phyloP scores from a whole-genome alignment of 1,139 yeast species.

The Magnusiomyces suaveolens region DNA sequence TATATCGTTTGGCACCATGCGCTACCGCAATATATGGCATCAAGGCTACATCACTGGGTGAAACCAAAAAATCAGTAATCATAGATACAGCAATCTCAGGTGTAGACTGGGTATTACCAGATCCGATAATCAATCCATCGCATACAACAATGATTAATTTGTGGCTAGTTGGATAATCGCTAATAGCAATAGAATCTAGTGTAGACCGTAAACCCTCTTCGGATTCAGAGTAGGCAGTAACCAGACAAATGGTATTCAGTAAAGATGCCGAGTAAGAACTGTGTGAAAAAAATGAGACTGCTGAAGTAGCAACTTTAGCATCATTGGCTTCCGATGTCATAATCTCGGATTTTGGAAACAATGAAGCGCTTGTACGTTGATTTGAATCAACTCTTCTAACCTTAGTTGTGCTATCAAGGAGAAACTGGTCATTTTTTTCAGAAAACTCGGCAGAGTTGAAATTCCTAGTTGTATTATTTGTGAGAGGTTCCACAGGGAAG shows the following conservation, averaged over 20 bases:
- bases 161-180: slow-evolving; percentile 26
- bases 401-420: background rate
- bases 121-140: slow-evolving; percentile 29
- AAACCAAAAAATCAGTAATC: slow-evolving; percentile 51
- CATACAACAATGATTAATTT: slow-evolving; percentile 29
- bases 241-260: slow-evolving; percentile 37
- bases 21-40: slow-evolving; percentile 29
- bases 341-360: background rate
- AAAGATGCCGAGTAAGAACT: background rate
- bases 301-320: background rate
- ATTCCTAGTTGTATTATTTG: background rate
- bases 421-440: background rate
- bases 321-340: background rate
- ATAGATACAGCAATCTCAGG: slow-evolving; percentile 29
- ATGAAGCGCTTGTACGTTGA: background rate
- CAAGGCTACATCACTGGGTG: slow-evolving; percentile 22
- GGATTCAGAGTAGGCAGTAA: slow-evolving; percentile 31
- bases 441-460: background rate
- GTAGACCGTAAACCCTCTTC: slow-evolving; percentile 27
- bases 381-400: background rate
- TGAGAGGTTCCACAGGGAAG: background rate
- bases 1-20: slow-evolving; percentile 26
- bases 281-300: slow-evolving; percentile 2
- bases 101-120: slow-evolving; percentile 25
- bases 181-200: slow-evolving; percentile 26